Evolutionary conservation across 257 asterid species (phyloP).

Genomic region (Lavandula angustifolia): DNA sequence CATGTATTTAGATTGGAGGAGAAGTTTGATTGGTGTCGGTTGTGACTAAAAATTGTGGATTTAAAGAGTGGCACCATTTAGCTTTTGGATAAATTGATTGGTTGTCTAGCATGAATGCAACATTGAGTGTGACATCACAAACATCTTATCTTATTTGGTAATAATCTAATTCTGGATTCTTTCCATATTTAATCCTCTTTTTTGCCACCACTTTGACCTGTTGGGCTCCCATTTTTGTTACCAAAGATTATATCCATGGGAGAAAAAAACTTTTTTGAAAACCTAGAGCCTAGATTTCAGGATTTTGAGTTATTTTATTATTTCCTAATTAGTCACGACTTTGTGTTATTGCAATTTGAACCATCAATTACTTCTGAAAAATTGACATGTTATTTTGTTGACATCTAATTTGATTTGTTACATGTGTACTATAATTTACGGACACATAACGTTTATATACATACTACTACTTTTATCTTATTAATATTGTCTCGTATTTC

Average conservation of each 20-base stretch:
- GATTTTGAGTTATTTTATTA: too few relatives aligned
- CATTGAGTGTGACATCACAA: conserved; percentile 52
- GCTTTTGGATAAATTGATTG: conserved; percentile 53
- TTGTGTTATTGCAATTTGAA: too few relatives aligned
- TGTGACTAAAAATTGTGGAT: conserved; percentile 24
- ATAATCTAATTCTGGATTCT: conserved; percentile 37
- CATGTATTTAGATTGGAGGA: background rate
- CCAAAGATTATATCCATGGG: background rate
- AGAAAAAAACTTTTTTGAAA: conserved; percentile 4
- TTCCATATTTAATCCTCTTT: conserved; percentile 20
- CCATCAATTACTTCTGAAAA: too few relatives aligned
- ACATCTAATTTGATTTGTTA: too few relatives aligned
- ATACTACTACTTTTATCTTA: too few relatives aligned
- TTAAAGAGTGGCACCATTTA: conserved; percentile 33
- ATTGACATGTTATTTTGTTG: too few relatives aligned
- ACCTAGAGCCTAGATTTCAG: conserved; percentile 19
- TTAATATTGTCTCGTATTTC: too few relatives aligned
- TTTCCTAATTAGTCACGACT: too few relatives aligned
- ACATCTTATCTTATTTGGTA: conserved; percentile 28
- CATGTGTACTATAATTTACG: too few relatives aligned
- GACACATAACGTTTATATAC: too few relatives aligned
- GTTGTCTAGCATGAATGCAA: conserved; percentile 62
- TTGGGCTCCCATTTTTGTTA: background rate
- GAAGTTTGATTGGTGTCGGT: conserved; percentile 34
- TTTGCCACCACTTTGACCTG: conserved; percentile 31